Conservation (phyloP, 345 rosid genomes). For the Arabis alpina region DNA sequence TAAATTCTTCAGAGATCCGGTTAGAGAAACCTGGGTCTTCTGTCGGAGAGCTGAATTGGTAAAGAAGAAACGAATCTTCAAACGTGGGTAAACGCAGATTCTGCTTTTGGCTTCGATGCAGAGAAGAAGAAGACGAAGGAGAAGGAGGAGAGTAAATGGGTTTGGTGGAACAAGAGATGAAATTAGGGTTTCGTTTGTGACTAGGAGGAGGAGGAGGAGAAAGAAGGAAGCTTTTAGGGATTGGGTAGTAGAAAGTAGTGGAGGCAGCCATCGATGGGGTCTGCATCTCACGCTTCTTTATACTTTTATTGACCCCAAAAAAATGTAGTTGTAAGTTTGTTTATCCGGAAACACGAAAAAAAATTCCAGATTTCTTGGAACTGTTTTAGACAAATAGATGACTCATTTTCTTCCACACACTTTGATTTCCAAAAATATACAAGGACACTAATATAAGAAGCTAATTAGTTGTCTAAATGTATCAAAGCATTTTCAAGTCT, state of each 20-base stretch:
- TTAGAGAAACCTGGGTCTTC: constrained; percentile 34
- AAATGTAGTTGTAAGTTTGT: constrained; percentile 34
- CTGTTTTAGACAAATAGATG: constrained; percentile 22
- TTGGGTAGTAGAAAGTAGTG: constrained; percentile 43
- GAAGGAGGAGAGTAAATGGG: constrained; percentile 34
- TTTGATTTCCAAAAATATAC: constrained; percentile 25
- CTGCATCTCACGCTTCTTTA: constrained; percentile 50
- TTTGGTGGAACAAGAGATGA: constrained; percentile 44
- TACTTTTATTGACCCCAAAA: constrained; percentile 20
- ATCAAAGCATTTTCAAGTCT: background rate
- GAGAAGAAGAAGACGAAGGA: constrained; percentile 31
- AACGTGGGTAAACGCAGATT: constrained; percentile 34
- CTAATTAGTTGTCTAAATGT: constrained; percentile 11
- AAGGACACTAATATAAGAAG: constrained; percentile 3
- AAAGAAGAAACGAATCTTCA: constrained; percentile 37
- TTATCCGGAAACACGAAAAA: constrained; percentile 11
- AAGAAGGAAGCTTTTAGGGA: constrained; percentile 45
- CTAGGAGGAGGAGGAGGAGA: constrained; percentile 25
- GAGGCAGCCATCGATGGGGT: constrained; percentile 48
- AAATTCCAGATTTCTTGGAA: constrained; percentile 36
- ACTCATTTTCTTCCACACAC: constrained; percentile 28
- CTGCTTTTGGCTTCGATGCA: constrained; percentile 47
- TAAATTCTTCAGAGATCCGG: constrained; percentile 47
- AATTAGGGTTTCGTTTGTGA: constrained; percentile 40
- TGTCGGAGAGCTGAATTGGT: constrained; percentile 49